These are phyloP conservation scores for Colletotrichum tanaceti DNA, from an alignment of 2,329 filamentous ascomycete species.

Conservation along the genomic window DNA sequence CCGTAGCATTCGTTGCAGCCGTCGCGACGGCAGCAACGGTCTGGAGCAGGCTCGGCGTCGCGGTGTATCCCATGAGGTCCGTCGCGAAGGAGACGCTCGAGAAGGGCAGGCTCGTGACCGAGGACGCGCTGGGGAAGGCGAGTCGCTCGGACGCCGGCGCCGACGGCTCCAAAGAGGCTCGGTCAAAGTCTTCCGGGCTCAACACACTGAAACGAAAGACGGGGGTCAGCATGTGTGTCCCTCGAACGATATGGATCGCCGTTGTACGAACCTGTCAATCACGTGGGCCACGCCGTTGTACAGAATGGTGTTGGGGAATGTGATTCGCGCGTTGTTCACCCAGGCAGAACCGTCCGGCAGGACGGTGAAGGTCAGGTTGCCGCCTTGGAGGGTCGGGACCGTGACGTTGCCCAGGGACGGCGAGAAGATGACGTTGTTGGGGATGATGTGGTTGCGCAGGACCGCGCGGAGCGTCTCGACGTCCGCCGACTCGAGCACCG, in stretches of 20 bases:
- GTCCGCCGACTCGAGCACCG: conserved; percentile 44
- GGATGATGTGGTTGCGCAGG: conserved; percentile 48
- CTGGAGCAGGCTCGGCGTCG: conserved; percentile 45
- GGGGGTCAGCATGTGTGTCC: background rate
- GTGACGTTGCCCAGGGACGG: conserved; percentile 46
- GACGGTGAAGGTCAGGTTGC: conserved; percentile 47
- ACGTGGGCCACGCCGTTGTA: conserved; percentile 50
- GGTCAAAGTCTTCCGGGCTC: conserved; percentile 45
- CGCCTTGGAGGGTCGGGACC: conserved; percentile 43
- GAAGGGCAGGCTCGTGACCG: conserved; percentile 46
- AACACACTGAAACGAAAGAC: conserved; percentile 42
- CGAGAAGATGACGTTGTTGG: conserved; percentile 48
- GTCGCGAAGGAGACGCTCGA: conserved; percentile 43
- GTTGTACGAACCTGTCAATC: conserved; percentile 46
- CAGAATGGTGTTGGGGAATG: conserved; percentile 47
- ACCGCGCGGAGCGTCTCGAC: conserved; percentile 45
- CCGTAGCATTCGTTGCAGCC: conserved; percentile 1
- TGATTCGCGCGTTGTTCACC: conserved; percentile 49
- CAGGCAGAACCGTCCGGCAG: conserved; percentile 46
- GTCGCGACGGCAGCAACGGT: conserved; percentile 45
- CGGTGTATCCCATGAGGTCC: conserved; percentile 44
- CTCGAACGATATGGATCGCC: rapidly evolving
- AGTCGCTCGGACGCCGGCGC: conserved; percentile 44
- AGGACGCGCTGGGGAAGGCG: conserved; percentile 45
- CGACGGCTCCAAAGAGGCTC: conserved; percentile 42